Percentiles rank a stretch among this genome's conserved stretches.
Evolutionary conservation across 23 red algal species (phyloP).

Genomic region (Cyanidioschyzon merolae): DNA sequence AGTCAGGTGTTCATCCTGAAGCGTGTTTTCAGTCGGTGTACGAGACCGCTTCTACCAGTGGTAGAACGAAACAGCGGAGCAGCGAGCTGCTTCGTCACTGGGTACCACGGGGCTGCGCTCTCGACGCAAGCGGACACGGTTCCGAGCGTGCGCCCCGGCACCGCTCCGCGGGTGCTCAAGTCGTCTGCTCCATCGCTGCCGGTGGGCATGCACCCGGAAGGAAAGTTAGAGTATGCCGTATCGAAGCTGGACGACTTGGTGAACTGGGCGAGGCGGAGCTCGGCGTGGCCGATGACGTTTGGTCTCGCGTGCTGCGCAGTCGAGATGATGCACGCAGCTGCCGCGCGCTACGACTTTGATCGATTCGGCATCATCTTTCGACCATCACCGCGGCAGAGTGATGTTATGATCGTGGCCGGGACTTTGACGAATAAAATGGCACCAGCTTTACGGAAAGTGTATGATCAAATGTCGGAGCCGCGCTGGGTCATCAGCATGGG

Average conservation of each 20-base stretch:
- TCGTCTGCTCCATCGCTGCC: background rate
- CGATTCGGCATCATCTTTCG: conserved; percentile 99
- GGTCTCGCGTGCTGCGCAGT: conserved; percentile 99
- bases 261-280: conserved; percentile 94
- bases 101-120: too few species aligned
- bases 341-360: conserved; percentile 92
- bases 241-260: conserved; percentile 14
- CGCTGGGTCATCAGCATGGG: conserved; percentile 99
- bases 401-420: conserved; percentile 99
- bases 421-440: conserved; percentile 99
- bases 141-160: background rate
- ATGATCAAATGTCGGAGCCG: conserved; percentile 98
- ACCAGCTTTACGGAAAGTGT: conserved; percentile 90
- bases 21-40: too few species aligned
- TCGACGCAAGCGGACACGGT: too few species aligned
- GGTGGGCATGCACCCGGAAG: background rate
- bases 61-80: too few species aligned
- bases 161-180: background rate
- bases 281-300: conserved; percentile 99
- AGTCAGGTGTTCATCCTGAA: too few species aligned
- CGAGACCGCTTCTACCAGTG: too few species aligned
- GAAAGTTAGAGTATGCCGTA: conserved; percentile 1
- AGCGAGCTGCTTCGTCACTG: too few species aligned
- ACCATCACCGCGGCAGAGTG: conserved; percentile 93
- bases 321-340: conserved; percentile 99